Base-by-base conservation (phyloP, 495 filamentous ascomycete species). In the Penicillium cinerascens region DNA sequence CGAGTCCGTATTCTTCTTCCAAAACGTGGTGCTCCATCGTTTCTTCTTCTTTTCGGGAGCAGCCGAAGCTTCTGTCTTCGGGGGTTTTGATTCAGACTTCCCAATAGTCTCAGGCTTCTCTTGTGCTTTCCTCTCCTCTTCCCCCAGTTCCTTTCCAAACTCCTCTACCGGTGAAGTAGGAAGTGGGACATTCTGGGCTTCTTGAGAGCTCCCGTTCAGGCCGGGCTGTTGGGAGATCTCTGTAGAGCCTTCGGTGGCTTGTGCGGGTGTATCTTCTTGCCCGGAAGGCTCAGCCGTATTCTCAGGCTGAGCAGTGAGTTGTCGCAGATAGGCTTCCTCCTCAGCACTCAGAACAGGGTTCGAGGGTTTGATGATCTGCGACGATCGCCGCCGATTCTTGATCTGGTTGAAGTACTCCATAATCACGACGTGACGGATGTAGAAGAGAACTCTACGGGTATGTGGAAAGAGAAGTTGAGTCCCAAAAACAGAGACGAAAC, bases 311-410 rank as follows among this genome's bases (percentile, higher is more conserved):
- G 69, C 56, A 25, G 75, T 77, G 25, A 83, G 69, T 33, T 70
- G 72, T 11, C 69, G 71, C 17, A 85, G 59, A 54, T 82, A 84
- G 20, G 70, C 68, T 59, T 84, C 82, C 44, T 85, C 82, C 49
- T 78, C 76, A 18, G 74, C 60, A 8, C 69, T 78, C 9, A 85
- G 58, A 10, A 84, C 74, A 9, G 78, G 81, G 27, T 74, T 67
- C 10, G 73, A 70, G 15, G 67, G 49, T n/a, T 58, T 66, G 47
- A 41, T 25, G 58, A 66, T 55, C 49, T 61, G 55, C 17, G 67
- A 62, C 35, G 62, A 52, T 35, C 64, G 55, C 44, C 55, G 58
- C 45, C 68, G 56, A 62, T 62, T 60, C 61, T 71, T 59, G 41
- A 67, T 55, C 51, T 71, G 58, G 38, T 59, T 72, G 26, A 80